These are phyloP conservation scores for Saprolegnia diclina DNA, from an alignment of 352 stramenopile species.

Conservation along the genomic window DNA sequence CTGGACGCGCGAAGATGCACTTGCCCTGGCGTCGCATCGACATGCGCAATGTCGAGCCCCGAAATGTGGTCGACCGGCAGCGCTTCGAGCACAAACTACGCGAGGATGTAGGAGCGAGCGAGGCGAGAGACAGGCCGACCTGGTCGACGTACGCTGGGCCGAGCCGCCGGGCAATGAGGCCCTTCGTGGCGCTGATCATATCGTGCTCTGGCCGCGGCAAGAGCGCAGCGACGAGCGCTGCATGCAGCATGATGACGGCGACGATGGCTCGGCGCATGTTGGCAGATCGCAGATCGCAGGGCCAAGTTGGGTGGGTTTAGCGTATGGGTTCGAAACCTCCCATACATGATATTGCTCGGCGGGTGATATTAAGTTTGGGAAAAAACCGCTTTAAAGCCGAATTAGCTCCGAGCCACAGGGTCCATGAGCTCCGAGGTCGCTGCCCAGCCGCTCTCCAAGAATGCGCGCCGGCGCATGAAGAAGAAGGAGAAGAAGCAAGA, in stretches of 20 bases:
- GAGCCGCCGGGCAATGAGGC: conserved; percentile 54
- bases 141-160: conserved; percentile 50
- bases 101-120: neutral
- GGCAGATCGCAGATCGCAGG: neutral
- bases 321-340: neutral
- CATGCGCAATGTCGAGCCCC: conserved; percentile 56
- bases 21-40: conserved; percentile 39
- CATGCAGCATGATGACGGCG: neutral
- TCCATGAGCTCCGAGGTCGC: conserved; percentile 13
- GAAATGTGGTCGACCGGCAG: conserved; percentile 32
- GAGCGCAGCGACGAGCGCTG: conserved; percentile 22
- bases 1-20: conserved; percentile 48
- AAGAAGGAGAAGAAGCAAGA: conserved; percentile 75
- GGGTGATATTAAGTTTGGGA: neutral
- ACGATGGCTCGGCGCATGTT: neutral
- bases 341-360: neutral
- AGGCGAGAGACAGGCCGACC: conserved; percentile 29
- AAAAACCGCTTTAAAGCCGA: neutral
- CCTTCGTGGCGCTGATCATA: conserved; percentile 38
- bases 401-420: conserved; percentile 1
- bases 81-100: conserved; percentile 47
- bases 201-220: conserved; percentile 37
- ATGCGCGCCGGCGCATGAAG: conserved; percentile 71
- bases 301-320: neutral
- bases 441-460: conserved; percentile 60